Conservation (phyloP, 169 alveolate genomes). For the Amoebophrya sp. region DNA sequence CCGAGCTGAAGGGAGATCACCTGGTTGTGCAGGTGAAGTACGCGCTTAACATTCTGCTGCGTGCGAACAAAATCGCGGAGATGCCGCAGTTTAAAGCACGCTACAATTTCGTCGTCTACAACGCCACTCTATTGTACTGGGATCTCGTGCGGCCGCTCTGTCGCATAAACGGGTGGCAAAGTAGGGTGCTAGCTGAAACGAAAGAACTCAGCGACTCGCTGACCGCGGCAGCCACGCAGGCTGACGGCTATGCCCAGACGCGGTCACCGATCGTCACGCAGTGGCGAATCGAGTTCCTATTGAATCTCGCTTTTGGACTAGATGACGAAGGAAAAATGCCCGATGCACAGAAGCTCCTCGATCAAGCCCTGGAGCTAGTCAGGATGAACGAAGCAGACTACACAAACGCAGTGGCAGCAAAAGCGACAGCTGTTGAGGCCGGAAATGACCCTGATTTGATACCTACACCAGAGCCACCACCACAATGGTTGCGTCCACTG, state of each 20-base stretch:
- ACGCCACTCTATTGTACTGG: conserved; percentile 44
- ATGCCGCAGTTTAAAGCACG: background rate
- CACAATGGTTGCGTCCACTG: too few species aligned
- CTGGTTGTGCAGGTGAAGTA: conserved; percentile 30
- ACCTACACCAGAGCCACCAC: too few species aligned
- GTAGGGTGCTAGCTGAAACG: conserved; percentile 37
- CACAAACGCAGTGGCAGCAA: too few species aligned
- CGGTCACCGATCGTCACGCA: conserved; percentile 34
- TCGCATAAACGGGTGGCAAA: conserved; percentile 43
- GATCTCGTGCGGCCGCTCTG: conserved; percentile 45
- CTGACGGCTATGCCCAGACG: conserved; percentile 3
- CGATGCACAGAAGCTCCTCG: conserved; percentile 40
- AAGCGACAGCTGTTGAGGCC: too few species aligned
- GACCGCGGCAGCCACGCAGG: background rate
- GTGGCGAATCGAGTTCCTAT: conserved; percentile 37
- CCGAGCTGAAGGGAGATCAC: conserved; percentile 42
- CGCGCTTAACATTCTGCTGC: background rate
- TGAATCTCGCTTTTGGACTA: conserved; percentile 42
- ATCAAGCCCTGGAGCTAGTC: conserved; percentile 28
- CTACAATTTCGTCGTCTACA: conserved; percentile 41
- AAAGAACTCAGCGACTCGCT: conserved; percentile 31
- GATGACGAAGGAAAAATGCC: conserved; percentile 37
- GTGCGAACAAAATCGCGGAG: background rate
- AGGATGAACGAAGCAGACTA: background rate
- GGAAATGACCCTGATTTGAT: too few species aligned